Conservation (phyloP, 2,329 filamentous ascomycete species). For the Penicillium sp. region DNA sequence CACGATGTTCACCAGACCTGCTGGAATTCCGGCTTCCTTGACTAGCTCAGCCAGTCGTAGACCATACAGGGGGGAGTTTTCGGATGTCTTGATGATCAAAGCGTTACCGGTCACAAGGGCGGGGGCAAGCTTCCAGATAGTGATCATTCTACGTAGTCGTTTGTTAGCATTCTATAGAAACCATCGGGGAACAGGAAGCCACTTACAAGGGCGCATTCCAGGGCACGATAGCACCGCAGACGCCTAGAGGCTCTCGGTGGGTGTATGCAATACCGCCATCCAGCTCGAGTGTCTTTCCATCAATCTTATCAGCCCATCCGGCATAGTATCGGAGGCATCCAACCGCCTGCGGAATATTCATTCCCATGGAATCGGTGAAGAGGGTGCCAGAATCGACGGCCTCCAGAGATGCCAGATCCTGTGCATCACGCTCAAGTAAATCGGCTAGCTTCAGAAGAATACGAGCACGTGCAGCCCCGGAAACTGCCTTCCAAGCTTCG, state of each 20-base stretch:
- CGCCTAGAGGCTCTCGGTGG: conserved; percentile 28
- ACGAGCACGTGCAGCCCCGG: conserved; percentile 17
- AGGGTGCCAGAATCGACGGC: conserved; percentile 28
- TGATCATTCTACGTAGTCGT: conserved; percentile 24
- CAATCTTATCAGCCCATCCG: conserved; percentile 32
- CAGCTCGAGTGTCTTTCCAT: conserved; percentile 25
- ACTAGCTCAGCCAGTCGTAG: conserved; percentile 51
- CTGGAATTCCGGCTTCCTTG: conserved; percentile 54
- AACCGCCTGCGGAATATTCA: conserved; percentile 26
- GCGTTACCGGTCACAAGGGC: conserved; percentile 67
- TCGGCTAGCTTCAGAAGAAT: conserved; percentile 29
- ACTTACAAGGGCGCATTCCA: conserved; percentile 33
- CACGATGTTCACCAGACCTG: conserved; percentile 59
- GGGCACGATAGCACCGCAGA: conserved; percentile 32
- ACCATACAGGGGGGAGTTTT: conserved; percentile 56
- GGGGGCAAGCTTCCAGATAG: conserved; percentile 58
- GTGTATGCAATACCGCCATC: conserved; percentile 26
- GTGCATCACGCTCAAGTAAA: conserved; percentile 27
- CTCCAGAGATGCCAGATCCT: conserved; percentile 28
- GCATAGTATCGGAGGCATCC: conserved; percentile 30
- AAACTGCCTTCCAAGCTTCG: conserved; percentile 24
- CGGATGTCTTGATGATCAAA: conserved; percentile 68
- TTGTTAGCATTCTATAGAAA: background rate
- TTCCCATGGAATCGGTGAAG: conserved; percentile 22
- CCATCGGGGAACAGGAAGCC: background rate